These are phyloP conservation scores for Cryptosporidium muris DNA, from an alignment of 169 alveolate species.

Conservation along the genomic window DNA sequence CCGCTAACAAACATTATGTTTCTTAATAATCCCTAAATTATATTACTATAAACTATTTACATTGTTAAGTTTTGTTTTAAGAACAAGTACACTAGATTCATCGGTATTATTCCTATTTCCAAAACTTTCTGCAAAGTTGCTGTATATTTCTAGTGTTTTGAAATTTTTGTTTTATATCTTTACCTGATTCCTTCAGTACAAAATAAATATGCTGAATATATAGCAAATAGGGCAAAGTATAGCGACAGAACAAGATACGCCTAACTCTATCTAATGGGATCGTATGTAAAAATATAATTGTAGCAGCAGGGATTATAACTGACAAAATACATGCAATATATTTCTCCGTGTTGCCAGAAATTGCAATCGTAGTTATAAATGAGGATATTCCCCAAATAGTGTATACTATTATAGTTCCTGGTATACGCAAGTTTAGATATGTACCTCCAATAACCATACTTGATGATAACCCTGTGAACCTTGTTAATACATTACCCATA, in stretches of 20 bases:
- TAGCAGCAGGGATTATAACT: constrained; percentile 34
- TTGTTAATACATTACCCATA: constrained; percentile 40
- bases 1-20: no score
- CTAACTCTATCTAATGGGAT: constrained; percentile 58
- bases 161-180: constrained; percentile 25
- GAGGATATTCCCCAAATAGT: constrained; percentile 37
- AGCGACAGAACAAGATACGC: constrained; percentile 49
- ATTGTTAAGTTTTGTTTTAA: not conserved
- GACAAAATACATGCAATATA: constrained; percentile 49
- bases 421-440: constrained; percentile 31
- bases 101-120: no score
- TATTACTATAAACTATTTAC: not conserved
- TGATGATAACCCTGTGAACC: constrained; percentile 24
- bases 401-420: constrained; percentile 42
- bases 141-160: not conserved
- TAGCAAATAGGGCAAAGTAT: constrained; percentile 32
- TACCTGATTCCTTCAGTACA: constrained; percentile 43
- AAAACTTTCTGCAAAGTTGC: no score
- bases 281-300: constrained; percentile 53
- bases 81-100: not conserved
- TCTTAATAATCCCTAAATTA: not conserved
- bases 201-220: constrained; percentile 39
- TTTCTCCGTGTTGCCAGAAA: constrained; percentile 41
- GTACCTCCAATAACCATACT: constrained; percentile 39
- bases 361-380: constrained; percentile 36